Evolutionary conservation across 257 asterid species (phyloP), one percentile per base, ranked within the genome.

Genomic region (Solanum phureja): DNA sequence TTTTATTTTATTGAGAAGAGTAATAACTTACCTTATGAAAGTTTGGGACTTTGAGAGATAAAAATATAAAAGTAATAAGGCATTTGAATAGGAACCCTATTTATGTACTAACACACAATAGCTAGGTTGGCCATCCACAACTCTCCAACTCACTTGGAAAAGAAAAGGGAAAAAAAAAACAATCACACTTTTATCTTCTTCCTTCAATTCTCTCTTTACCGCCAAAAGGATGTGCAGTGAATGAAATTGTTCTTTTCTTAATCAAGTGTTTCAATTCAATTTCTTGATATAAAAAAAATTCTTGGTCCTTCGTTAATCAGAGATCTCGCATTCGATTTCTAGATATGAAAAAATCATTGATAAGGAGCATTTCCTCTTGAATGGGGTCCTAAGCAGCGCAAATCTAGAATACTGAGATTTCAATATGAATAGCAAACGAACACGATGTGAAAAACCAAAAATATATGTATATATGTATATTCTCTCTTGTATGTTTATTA

Each of bases 71-170:
- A 56, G 90, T 69, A 87, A 46, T 69, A 87, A 33, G 31, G 19
- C 85, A 81, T 71, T 85, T 85, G 89, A 87, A 91, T 87, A 87
- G 88, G 88, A 90, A 90, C 89, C 90, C 93, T 88, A 90, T 81
- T 29, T 87, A 42, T 56, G 91, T 87, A 88, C 89, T 44, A 79
- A 44, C 66, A 27, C 85, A 79, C 38, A 42, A 37, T 74, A 56
- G 64, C 64, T 56, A 74, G 83, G 83, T 74, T 79, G 84, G 84
- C 84, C 84, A 42, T 46, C 77, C 86, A 81, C 42, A 42, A 60
- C 87, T 86, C 87, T 88, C 89, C 92, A 81, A 81, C 69, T 81
- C 85, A 29, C 29, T 81, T 81, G 68, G 85, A 81, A 81, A 29
- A 81, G n/a, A 81, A 77, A 77, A 46, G 40, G 29, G 6, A 18